Percentiles rank a stretch among this genome's conserved stretches.
phyloP scores from a whole-genome alignment of 768 basidiomycete genomes.

The Suillus subalutaceus region DNA sequence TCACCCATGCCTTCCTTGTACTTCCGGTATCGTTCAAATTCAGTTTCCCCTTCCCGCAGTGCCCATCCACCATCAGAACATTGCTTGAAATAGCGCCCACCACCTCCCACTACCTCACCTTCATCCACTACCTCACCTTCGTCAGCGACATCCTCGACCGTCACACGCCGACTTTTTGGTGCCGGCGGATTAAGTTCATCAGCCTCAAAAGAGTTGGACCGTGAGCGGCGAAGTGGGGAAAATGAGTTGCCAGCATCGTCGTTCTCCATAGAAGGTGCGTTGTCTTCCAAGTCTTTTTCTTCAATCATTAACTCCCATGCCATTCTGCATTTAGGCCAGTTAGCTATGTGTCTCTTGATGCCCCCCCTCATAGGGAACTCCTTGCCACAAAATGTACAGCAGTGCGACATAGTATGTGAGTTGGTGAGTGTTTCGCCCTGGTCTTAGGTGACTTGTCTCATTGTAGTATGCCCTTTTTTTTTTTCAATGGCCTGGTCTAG shows the following conservation, averaged over 20 bases:
- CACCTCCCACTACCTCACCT: not conserved
- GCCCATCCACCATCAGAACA: not conserved
- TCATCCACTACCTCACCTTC: too few relatives aligned
- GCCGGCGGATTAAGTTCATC: not conserved
- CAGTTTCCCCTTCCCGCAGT: not conserved
- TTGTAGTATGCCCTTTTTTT: too few relatives aligned
- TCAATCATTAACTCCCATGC: slow-evolving; percentile 4
- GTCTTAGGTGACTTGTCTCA: not conserved
- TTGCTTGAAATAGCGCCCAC: not conserved
- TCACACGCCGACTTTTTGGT: not conserved
- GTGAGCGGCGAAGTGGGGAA: not conserved
- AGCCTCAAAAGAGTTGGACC: not conserved
- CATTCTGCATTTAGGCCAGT: slow-evolving; percentile 3
- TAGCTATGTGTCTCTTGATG: slow-evolving; percentile 11
- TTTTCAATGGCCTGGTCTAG: too few relatives aligned
- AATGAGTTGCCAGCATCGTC: not conserved
- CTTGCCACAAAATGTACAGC: slow-evolving; percentile 10
- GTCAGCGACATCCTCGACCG: slow-evolving; percentile 1
- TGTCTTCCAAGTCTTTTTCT: too few relatives aligned
- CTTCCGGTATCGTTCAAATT: not conserved
- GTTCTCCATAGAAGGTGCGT: too few relatives aligned
- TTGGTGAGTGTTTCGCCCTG: not conserved
- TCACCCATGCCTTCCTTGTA: too few relatives aligned
- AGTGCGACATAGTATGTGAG: not conserved
- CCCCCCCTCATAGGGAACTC: slow-evolving; percentile 1